Conservation (phyloP, 371 early-diverging fungal genomes). For the Mucor racemosus region DNA sequence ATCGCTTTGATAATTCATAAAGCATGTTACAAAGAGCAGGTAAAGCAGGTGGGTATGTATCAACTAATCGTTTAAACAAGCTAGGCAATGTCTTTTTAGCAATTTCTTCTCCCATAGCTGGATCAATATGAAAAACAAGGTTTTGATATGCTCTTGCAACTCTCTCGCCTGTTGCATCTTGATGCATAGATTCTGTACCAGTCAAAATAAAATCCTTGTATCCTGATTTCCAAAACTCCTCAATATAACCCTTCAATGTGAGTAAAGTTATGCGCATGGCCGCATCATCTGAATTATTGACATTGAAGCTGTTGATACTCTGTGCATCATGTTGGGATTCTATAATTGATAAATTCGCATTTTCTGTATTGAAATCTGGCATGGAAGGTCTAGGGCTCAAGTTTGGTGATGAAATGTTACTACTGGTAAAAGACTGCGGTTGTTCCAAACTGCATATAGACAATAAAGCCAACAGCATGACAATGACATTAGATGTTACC, state of each 20-base stretch:
- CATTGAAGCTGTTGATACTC: constrained; percentile 6
- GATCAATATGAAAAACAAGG: constrained; percentile 33
- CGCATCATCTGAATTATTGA: constrained; percentile 6
- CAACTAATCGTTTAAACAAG: constrained; percentile 33
- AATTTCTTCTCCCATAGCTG: constrained; percentile 35
- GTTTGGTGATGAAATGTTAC: constrained; percentile 19
- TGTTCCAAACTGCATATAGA: constrained; percentile 27
- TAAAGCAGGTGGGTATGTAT: constrained; percentile 33
- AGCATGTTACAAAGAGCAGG: constrained; percentile 48
- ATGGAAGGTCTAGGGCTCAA: constrained; percentile 33
- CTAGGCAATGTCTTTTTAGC: constrained; percentile 39
- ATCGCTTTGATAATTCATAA: constrained; percentile 41
- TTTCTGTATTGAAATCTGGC: constrained; percentile 16
- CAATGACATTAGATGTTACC: constrained; percentile 27
- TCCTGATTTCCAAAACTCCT: constrained; percentile 49
- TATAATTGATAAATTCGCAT: neutral
- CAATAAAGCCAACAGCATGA: constrained; percentile 30
- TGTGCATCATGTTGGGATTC: constrained; percentile 11
- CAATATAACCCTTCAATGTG: constrained; percentile 30
- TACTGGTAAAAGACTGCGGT: neutral
- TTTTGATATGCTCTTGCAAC: constrained; percentile 34
- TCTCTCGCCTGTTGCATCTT: constrained; percentile 32
- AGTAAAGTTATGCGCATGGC: neutral
- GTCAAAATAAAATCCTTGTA: constrained; percentile 37
- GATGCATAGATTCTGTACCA: constrained; percentile 34